phyloP scores from a whole-genome alignment of 768 basidiomycete species.

The Daedaleopsis sinensis region DNA sequence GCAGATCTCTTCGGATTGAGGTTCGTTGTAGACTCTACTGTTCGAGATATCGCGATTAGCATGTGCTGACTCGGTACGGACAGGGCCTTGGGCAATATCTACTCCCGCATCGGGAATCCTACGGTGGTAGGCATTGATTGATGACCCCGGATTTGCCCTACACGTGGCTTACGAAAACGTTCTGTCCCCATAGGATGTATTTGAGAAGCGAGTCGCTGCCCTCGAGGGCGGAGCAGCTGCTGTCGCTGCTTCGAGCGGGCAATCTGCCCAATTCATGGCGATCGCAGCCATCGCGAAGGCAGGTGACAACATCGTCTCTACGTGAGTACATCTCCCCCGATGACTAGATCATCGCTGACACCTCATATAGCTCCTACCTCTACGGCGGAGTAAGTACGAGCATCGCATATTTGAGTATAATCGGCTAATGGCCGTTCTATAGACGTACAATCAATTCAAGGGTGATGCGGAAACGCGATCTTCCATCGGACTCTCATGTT shows the following conservation, averaged over 20 bases:
- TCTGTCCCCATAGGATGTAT: constrained; percentile 57
- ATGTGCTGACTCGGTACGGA: too few species aligned
- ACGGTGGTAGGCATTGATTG: constrained; percentile 50
- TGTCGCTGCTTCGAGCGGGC: constrained; percentile 73
- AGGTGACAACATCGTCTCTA: constrained; percentile 81
- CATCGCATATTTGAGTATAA: background rate
- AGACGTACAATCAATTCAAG: constrained; percentile 78
- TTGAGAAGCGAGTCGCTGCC: constrained; percentile 78
- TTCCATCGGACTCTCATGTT: background rate
- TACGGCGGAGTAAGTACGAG: constrained; percentile 63
- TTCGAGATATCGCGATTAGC: too few species aligned
- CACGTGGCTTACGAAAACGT: background rate
- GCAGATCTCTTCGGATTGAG: constrained; percentile 73
- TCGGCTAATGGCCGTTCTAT: too few species aligned
- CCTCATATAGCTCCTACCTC: constrained; percentile 51
- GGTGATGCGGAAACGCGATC: constrained; percentile 32
- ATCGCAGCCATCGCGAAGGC: constrained; percentile 58
- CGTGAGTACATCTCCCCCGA: constrained; percentile 42
- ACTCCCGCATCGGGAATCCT: constrained; percentile 71
- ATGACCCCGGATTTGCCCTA: background rate
- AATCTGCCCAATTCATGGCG: constrained; percentile 77
- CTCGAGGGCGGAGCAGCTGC: constrained; percentile 83
- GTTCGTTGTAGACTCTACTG: constrained; percentile 33
- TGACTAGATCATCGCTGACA: background rate
- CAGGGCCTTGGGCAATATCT: constrained; percentile 61